Conservation (phyloP, 2,329 filamentous ascomycete genomes). For the Graphilbum ipis-grandicollis region DNA sequence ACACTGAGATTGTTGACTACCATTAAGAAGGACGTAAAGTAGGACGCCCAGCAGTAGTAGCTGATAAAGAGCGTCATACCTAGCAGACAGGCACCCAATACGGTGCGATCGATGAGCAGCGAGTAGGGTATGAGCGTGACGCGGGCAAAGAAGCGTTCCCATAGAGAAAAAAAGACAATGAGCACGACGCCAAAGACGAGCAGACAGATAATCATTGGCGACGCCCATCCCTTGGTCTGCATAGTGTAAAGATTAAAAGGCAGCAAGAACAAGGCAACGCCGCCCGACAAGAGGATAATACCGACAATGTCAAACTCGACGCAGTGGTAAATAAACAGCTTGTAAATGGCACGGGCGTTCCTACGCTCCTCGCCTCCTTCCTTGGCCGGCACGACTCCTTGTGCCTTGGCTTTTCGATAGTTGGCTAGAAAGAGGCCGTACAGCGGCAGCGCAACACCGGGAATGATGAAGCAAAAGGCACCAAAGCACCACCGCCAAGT, state of each 20-base stretch:
- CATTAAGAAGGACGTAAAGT: conserved; percentile 9
- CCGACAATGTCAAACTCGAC: conserved; percentile 16
- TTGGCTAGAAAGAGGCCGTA: conserved; percentile 36
- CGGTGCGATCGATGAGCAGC: conserved; percentile 23
- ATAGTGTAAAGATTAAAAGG: conserved; percentile 41
- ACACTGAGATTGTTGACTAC: conserved; percentile 9
- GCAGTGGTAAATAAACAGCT: no score
- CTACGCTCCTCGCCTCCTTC: conserved; percentile 4
- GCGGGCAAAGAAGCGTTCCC: conserved; percentile 37
- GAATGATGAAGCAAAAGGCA: conserved; percentile 44
- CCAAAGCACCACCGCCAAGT: conserved; percentile 30
- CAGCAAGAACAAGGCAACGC: conserved; percentile 43
- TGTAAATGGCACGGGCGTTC: no score
- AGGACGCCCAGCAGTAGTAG: conserved; percentile 9
- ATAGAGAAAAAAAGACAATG: conserved; percentile 29
- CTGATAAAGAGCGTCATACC: conserved; percentile 4
- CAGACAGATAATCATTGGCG: conserved; percentile 39
- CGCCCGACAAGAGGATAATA: conserved; percentile 37
- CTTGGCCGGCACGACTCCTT: conserved; percentile 26
- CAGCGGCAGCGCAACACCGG: conserved; percentile 40
- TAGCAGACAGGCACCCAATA: conserved; percentile 21
- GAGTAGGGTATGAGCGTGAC: conserved; percentile 25
- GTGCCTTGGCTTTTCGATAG: conserved; percentile 41
- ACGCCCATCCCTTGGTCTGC: conserved; percentile 31
- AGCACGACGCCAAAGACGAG: conserved; percentile 40